A percentile compares a stretch with the other conserved stretches of the same genome.
These are phyloP conservation scores for Geotrichum reessii DNA, from an alignment of 1,139 yeast species.

Conservation along the genomic window DNA sequence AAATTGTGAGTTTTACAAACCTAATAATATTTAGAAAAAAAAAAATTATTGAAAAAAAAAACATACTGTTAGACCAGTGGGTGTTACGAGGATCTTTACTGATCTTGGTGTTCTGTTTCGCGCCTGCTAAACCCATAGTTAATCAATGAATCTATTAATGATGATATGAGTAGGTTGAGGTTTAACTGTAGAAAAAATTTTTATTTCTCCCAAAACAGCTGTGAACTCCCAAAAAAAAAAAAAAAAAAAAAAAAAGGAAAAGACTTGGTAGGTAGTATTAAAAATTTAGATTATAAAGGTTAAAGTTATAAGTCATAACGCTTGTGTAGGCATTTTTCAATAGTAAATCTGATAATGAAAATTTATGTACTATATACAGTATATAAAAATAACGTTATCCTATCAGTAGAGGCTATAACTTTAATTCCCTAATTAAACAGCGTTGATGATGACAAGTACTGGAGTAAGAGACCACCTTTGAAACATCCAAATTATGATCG, in stretches of 20 bases:
- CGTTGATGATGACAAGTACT: no score
- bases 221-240: not conserved
- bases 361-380: no score
- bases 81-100: conserved; percentile 94
- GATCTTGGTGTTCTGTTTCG: conserved; percentile 74
- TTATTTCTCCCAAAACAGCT: not conserved
- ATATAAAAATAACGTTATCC: no score
- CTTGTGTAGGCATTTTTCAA: no score
- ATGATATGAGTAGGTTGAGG: not conserved
- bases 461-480: no score
- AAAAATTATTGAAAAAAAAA: conserved; percentile 25
- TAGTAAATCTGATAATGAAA: no score
- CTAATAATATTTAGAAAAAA: not conserved
- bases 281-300: no score
- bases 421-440: no score
- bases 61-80: conserved; percentile 67
- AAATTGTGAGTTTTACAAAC: not conserved
- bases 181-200: not conserved
- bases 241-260: not conserved
- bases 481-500: no score
- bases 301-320: no score
- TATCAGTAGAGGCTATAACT: no score
- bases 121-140: conserved; percentile 81
- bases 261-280: not conserved
- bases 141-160: not conserved